phyloP scores from a whole-genome alignment of 2,329 filamentous ascomycete species.

The Ophiostoma montium region DNA sequence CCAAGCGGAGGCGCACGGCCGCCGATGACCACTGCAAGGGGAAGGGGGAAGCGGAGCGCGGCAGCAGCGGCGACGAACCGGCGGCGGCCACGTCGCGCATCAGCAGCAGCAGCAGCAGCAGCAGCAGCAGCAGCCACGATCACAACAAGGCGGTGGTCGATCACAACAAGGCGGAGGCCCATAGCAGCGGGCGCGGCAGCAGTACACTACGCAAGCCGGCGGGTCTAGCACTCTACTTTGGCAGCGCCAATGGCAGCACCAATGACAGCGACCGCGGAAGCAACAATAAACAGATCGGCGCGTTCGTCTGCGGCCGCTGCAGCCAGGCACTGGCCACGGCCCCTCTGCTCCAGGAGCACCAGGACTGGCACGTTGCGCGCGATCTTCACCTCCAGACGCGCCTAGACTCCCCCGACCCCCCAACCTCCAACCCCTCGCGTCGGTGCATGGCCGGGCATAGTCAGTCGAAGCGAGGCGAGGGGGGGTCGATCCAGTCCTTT shows the following conservation, averaged over 20 bases:
- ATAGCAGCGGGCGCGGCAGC: not conserved
- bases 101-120: not conserved
- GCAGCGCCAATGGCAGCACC: not conserved
- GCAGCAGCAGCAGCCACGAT: not conserved
- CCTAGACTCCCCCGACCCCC: not conserved
- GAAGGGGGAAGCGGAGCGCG: not conserved
- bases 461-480: no score
- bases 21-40: not conserved
- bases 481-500: no score
- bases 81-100: constrained; percentile 6
- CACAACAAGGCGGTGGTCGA: no score
- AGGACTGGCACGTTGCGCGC: constrained; percentile 90
- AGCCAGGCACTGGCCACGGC: constrained; percentile 38
- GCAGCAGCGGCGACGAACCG: constrained; percentile 3
- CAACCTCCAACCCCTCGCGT: no score
- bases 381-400: constrained; percentile 43
- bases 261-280: not conserved
- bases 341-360: constrained; percentile 57
- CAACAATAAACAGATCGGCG: not conserved
- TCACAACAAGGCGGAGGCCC: no score
- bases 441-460: not conserved
- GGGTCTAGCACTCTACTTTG: not conserved
- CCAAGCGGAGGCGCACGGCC: constrained; percentile 8
- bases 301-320: constrained; percentile 49
- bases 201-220: not conserved